phyloP scores from a whole-genome alignment of 441 rosid species.

The Iberis amara region DNA sequence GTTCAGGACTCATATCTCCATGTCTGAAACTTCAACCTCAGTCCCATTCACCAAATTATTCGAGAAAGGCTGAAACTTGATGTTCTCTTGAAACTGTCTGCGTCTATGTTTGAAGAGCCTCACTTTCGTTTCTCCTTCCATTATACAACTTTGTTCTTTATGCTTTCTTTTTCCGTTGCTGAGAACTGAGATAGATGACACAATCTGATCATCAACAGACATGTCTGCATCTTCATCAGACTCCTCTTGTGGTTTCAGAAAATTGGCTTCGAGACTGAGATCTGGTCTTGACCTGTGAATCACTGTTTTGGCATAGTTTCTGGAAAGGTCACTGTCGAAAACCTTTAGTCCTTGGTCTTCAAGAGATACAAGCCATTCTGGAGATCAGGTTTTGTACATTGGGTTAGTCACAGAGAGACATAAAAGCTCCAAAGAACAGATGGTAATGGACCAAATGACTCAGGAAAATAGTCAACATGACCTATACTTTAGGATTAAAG shows the following conservation, averaged over 20 bases:
- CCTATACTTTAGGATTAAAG: not conserved
- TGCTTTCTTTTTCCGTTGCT: constrained; percentile 48
- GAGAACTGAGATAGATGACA: constrained; percentile 25
- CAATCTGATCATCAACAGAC: constrained; percentile 30
- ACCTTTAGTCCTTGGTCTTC: constrained; percentile 57
- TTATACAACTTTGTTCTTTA: constrained; percentile 39
- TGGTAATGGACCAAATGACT: constrained; percentile 9
- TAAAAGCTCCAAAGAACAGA: not conserved
- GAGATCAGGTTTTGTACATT: constrained; percentile 24
- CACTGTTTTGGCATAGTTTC: constrained; percentile 44
- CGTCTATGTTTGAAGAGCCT: constrained; percentile 44
- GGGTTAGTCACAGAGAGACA: constrained; percentile 18
- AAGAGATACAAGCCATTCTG: constrained; percentile 61
- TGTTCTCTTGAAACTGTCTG: constrained; percentile 26
- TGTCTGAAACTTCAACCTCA: constrained; percentile 44
- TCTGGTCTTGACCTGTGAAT: constrained; percentile 39
- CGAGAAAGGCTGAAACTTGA: constrained; percentile 27
- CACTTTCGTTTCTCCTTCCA: constrained; percentile 37
- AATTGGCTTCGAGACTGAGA: constrained; percentile 27
- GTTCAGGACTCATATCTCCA: constrained; percentile 33
- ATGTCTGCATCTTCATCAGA: constrained; percentile 35
- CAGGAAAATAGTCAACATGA: not conserved
- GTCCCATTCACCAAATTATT: constrained; percentile 41
- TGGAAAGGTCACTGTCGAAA: constrained; percentile 45
- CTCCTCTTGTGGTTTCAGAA: constrained; percentile 10